phyloP scores from a whole-genome alignment of 495 filamentous ascomycete genomes.

The Penicillium crystallinum region DNA sequence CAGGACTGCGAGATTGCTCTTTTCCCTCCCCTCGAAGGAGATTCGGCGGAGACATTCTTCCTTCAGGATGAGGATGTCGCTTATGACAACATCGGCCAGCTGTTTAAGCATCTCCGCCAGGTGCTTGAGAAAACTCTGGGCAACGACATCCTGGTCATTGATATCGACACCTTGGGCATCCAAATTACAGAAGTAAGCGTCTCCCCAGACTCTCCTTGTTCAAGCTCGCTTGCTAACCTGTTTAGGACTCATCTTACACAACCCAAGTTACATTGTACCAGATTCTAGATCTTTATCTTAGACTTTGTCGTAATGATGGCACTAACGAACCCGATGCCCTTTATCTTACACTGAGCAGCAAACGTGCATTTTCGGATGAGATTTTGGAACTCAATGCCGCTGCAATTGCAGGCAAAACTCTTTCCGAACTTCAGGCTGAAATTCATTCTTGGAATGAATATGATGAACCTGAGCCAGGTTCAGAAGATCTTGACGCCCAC shows the following conservation, averaged over 20 bases:
- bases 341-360: conserved; percentile 49
- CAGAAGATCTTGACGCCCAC: conserved; percentile 11
- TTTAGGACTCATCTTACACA: conserved; percentile 42
- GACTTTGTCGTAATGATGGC: conserved; percentile 57
- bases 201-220: not conserved
- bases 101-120: conserved; percentile 60
- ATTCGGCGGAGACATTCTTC: conserved; percentile 67
- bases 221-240: conserved; percentile 27
- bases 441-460: conserved; percentile 39
- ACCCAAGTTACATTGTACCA: conserved; percentile 47
- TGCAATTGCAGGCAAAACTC: conserved; percentile 53
- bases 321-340: conserved; percentile 49
- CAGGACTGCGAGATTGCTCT: conserved; percentile 63
- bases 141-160: conserved; percentile 64
- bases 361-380: conserved; percentile 34
- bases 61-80: conserved; percentile 61
- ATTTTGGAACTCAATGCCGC: conserved; percentile 48
- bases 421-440: conserved; percentile 52
- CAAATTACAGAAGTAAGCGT: conserved; percentile 65
- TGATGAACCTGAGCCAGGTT: conserved; percentile 24
- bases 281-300: conserved; percentile 53
- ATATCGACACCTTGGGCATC: conserved; percentile 62
- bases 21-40: conserved; percentile 59
- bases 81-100: conserved; percentile 49
- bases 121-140: conserved; percentile 65